Conservation (phyloP, 768 basidiomycete species). For the Pulveroboletus sp. region DNA sequence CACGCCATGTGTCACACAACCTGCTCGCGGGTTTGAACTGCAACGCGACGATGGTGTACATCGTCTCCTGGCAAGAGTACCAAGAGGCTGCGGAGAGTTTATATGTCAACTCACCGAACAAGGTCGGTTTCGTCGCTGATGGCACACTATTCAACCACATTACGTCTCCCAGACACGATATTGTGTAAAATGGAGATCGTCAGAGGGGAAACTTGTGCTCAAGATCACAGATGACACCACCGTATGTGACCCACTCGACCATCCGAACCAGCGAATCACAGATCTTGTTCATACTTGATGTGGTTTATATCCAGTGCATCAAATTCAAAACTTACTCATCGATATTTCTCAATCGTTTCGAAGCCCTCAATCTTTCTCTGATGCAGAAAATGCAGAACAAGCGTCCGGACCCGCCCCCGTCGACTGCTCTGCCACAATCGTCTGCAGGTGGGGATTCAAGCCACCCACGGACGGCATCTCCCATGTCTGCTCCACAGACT, state of each 20-base stretch:
- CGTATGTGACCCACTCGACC: slow-evolving; percentile 43
- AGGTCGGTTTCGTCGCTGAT: slow-evolving; percentile 41
- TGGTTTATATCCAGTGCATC: slow-evolving; percentile 58
- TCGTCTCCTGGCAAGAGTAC: slow-evolving; percentile 85
- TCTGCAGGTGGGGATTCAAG: slow-evolving; percentile 17
- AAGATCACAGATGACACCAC: slow-evolving; percentile 91
- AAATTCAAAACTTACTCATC: slow-evolving; percentile 96
- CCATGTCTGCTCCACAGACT: slow-evolving; percentile 28
- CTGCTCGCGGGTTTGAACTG: not conserved
- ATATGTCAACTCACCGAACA: slow-evolving; percentile 74
- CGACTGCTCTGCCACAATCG: slow-evolving; percentile 12
- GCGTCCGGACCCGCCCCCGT: slow-evolving; percentile 33
- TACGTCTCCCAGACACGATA: slow-evolving; percentile 65
- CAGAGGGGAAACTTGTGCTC: slow-evolving; percentile 82
- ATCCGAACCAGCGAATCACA: not conserved
- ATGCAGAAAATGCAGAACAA: slow-evolving; percentile 84
- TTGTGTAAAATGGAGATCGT: slow-evolving; percentile 85
- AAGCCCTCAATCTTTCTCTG: slow-evolving; percentile 80
- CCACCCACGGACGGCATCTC: slow-evolving; percentile 32
- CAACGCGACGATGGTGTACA: slow-evolving; percentile 72
- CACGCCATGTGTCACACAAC: slow-evolving; percentile 12
- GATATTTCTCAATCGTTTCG: slow-evolving; percentile 94
- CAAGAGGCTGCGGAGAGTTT: slow-evolving; percentile 86
- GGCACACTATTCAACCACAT: not conserved
- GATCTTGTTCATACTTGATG: not conserved